Evolutionary conservation across 1,284 basidiomycete genomes (phyloP), one percentile per base, ranked within the genome.

Genomic region (Heterobasidion irregulare): DNA sequence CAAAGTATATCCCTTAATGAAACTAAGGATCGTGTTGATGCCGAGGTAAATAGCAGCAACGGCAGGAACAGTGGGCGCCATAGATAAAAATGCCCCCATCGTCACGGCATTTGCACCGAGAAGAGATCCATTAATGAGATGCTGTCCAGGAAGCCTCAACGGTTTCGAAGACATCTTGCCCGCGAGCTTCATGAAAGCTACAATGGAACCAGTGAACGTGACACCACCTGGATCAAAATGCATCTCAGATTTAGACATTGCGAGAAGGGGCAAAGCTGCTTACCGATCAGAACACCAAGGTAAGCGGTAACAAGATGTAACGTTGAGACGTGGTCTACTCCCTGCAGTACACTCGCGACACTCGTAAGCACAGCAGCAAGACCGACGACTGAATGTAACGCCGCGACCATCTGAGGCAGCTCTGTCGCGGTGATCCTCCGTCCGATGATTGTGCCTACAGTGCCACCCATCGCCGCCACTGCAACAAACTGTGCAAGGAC

Each of bases 171-270:
- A 76, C 80, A 92, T 87, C 58, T 78, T 80, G 7, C 86, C 90
- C 1, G 89, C 89, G 41, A 93, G 75, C 67, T 93, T 93, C 53
- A 92, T 70, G 77, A 92, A 93, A 0, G 90, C 90, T n/a, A 93
- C 87, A 53, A 93, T 82, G 5, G 89, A 92, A 19, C 90, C 90
- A 26, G 87, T 88, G 63, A 89, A 91, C 2, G 88, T 89, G 44
- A 89, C 73, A 59, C 84, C 85, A 69, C 83, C 82, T 78, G 52
- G 4, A 32, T 26, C 26, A 26, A 26, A 26, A 0, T 0, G 26
- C 26, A 26, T 26, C 26, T 18, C 15, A 18, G 26, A 26, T 26
- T 26, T 6, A 26, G 26, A 26, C 26, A 26, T 26, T 26, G 26
- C 26, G 26, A 26, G 26, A 26, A 5, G 26, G 26, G 4, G 26